Percentiles rank a stretch among this genome's conserved stretches.
These are phyloP conservation scores for Ulota crispa DNA, from an alignment of 225 moss, liverwort and hornwort genomes.

Conservation along the genomic window DNA sequence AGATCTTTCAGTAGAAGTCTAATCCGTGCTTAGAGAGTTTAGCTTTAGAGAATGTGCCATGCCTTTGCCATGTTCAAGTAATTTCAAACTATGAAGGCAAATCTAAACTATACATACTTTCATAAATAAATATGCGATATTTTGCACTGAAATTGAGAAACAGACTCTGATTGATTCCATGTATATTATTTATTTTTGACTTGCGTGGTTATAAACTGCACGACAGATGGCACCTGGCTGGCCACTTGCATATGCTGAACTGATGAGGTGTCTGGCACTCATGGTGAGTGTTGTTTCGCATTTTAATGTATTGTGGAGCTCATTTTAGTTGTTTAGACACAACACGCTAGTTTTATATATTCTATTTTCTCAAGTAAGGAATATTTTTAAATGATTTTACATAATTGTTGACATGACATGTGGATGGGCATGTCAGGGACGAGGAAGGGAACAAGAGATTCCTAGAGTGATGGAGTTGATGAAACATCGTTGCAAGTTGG, in stretches of 20 bases:
- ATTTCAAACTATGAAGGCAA: too few relatives aligned
- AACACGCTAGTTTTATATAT: neutral
- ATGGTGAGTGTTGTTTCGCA: slow-evolving; percentile 46
- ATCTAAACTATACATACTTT: too few relatives aligned
- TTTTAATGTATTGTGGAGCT: neutral
- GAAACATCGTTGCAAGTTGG: slow-evolving; percentile 40
- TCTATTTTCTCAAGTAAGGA: too few relatives aligned
- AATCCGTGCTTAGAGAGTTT: too few relatives aligned
- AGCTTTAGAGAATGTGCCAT: too few relatives aligned
- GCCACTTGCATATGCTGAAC: slow-evolving; percentile 67
- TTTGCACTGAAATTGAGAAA: neutral
- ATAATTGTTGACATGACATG: slow-evolving; percentile 6
- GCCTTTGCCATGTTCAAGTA: too few relatives aligned
- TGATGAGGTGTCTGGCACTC: slow-evolving; percentile 52
- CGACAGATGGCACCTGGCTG: slow-evolving; percentile 76
- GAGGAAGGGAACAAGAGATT: slow-evolving; percentile 58
- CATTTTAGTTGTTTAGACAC: neutral
- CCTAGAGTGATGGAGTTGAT: slow-evolving; percentile 43
- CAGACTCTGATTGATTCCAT: neutral
- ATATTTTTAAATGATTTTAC: too few relatives aligned
- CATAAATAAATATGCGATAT: too few relatives aligned
- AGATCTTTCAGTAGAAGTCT: too few relatives aligned
- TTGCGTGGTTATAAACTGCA: neutral
- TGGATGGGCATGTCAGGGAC: slow-evolving; percentile 32
- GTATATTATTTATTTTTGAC: neutral